Conservation (phyloP, 257 asterid species). For the Avicennia marina region DNA sequence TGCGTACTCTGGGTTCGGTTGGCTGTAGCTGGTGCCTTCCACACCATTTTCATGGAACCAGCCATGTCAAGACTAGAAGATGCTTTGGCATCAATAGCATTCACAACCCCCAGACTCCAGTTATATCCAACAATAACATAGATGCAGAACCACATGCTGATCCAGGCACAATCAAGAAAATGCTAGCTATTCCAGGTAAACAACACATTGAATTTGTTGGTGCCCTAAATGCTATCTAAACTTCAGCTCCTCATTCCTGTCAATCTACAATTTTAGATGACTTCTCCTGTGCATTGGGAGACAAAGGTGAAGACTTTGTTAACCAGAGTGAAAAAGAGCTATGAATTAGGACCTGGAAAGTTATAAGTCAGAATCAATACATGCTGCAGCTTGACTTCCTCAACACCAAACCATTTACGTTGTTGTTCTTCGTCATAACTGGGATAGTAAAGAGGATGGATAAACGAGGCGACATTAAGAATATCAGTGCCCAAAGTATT, state of each 20-base stretch:
- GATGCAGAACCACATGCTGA: slow-evolving; percentile 77
- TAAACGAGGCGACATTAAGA: slow-evolving; percentile 68
- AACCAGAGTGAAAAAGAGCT: slow-evolving; percentile 41
- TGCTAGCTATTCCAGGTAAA: slow-evolving; percentile 83
- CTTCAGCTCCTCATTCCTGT: neutral
- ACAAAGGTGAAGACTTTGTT: slow-evolving; percentile 35
- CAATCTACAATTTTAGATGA: slow-evolving; percentile 29
- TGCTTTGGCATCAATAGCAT: slow-evolving; percentile 68
- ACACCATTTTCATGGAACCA: slow-evolving; percentile 89
- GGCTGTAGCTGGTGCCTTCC: slow-evolving; percentile 98
- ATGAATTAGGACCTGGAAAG: slow-evolving; percentile 92
- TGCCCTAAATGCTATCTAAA: neutral
- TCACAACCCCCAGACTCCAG: slow-evolving; percentile 81
- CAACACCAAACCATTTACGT: neutral
- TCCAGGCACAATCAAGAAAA: slow-evolving; percentile 59
- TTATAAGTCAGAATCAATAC: slow-evolving; percentile 20
- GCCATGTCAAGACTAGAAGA: slow-evolving; percentile 87
- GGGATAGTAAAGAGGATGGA: slow-evolving; percentile 89
- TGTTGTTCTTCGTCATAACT: slow-evolving; percentile 58
- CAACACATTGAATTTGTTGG: neutral
- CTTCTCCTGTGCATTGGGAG: slow-evolving; percentile 44
- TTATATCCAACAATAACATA: slow-evolving; percentile 86
- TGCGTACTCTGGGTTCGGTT: slow-evolving; percentile 57
- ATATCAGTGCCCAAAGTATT: slow-evolving; percentile 46
- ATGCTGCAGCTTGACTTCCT: slow-evolving; percentile 7